Percentiles rank a stretch among this genome's conserved stretches.
Evolutionary conservation across 2,329 filamentous ascomycete species (phyloP).

Genomic region (Pseudogymnoascus sp.): DNA sequence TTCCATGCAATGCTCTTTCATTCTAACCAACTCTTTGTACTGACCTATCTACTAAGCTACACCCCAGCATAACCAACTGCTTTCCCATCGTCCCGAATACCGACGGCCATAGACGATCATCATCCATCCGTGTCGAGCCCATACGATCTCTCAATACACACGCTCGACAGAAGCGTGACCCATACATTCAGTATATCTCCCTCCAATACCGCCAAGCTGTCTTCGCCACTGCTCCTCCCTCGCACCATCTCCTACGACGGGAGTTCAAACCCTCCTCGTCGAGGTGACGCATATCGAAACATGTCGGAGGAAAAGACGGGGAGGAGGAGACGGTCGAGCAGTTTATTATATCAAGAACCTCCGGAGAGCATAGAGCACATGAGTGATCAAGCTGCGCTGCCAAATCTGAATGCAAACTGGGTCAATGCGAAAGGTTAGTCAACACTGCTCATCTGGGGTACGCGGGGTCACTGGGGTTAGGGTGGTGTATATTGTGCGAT

Average conservation of each 20-base stretch:
- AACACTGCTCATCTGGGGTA: slow-evolving; percentile 7
- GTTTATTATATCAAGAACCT: slow-evolving; percentile 94
- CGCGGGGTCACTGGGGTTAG: neutral
- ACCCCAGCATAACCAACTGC: neutral
- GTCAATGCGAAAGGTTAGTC: slow-evolving; percentile 93
- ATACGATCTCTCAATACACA: neutral
- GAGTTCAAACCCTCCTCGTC: slow-evolving; percentile 62
- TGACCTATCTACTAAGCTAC: neutral
- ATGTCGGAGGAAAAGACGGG: slow-evolving; percentile 60
- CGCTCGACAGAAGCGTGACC: slow-evolving; percentile 10
- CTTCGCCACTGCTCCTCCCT: slow-evolving; percentile 78
- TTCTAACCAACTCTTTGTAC: neutral
- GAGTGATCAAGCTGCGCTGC: slow-evolving; percentile 88
- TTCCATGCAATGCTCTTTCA: neutral
- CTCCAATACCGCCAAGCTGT: slow-evolving; percentile 86
- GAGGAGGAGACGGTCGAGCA: slow-evolving; percentile 90
- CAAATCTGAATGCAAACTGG: slow-evolving; percentile 97
- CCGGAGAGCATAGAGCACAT: slow-evolving; percentile 95
- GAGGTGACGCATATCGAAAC: slow-evolving; percentile 43
- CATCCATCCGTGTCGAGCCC: neutral
- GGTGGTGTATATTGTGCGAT: neutral
- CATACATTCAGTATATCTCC: slow-evolving; percentile 26
- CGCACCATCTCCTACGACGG: slow-evolving; percentile 88
- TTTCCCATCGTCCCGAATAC: neutral
- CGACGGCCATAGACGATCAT: neutral